Evolutionary conservation across 129 eudicot species (phyloP).

Genomic region (Ambrosia artemisiifolia): DNA sequence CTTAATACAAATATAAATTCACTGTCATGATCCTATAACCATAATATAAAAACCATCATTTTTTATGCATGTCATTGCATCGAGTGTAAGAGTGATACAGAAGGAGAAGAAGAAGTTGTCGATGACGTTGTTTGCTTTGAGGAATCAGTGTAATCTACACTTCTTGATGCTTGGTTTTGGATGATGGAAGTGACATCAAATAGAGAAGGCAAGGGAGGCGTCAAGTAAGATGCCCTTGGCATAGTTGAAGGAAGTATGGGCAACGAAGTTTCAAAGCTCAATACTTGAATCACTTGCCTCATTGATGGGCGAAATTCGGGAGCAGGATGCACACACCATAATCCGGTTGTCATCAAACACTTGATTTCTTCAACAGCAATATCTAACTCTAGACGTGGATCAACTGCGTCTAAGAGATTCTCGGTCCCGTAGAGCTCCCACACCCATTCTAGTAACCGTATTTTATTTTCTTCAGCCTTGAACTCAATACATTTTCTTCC

Average conservation of each 20-base stretch:
- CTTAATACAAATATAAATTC: too few species aligned
- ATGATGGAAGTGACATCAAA: not conserved
- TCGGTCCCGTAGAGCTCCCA: not conserved
- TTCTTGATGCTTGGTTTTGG: not conserved
- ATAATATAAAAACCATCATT: too few species aligned
- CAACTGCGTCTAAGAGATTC: not conserved
- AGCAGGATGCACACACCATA: conserved; percentile 1
- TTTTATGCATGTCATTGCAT: not conserved
- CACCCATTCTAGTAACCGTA: conserved; percentile 11
- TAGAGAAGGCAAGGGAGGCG: not conserved
- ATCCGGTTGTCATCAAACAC: not conserved
- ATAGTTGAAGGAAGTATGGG: conserved; percentile 2
- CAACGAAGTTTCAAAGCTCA: not conserved
- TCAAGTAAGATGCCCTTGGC: not conserved
- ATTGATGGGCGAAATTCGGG: not conserved
- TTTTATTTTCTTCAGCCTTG: not conserved
- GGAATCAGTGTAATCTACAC: not conserved
- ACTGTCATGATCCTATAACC: too few species aligned
- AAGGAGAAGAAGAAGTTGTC: not conserved
- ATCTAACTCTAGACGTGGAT: conserved; percentile 1
- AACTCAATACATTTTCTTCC: not conserved
- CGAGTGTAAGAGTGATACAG: not conserved
- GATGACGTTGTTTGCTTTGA: not conserved
- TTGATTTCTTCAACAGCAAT: conserved; percentile 5
- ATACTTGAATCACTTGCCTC: conserved; percentile 10